A percentile compares a stretch with the other conserved stretches of the same genome.
These are phyloP conservation scores for Fraxinus dipetala DNA, from an alignment of 305 asterid genomes.

Conservation along the genomic window DNA sequence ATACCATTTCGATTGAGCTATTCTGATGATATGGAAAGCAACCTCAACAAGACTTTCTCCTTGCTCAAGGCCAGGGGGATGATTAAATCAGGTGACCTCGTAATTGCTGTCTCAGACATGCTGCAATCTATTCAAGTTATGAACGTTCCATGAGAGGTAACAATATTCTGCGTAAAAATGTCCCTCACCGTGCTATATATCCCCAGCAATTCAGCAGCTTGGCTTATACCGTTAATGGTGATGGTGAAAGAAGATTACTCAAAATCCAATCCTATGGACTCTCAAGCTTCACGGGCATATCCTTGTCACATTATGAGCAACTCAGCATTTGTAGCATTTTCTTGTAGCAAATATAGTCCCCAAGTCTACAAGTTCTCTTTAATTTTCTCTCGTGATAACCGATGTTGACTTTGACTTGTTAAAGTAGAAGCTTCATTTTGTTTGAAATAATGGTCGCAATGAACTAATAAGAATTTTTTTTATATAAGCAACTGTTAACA, in stretches of 20 bases:
- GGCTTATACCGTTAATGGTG: background rate
- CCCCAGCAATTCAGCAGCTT: background rate
- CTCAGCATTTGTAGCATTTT: slow-evolving; percentile 3
- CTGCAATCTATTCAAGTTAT: slow-evolving; percentile 58
- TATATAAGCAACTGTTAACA: slow-evolving; percentile 1
- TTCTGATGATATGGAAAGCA: slow-evolving; percentile 93
- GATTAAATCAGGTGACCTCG: slow-evolving; percentile 91
- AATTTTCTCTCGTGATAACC: background rate
- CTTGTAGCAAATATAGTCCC: slow-evolving; percentile 26
- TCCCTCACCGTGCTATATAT: slow-evolving; percentile 12
- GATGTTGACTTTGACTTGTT: slow-evolving; percentile 20
- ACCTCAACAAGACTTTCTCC: slow-evolving; percentile 83
- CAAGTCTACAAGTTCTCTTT: slow-evolving; percentile 16
- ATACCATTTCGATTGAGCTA: slow-evolving; percentile 92
- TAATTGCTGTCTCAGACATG: slow-evolving; percentile 92
- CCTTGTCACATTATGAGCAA: slow-evolving; percentile 4
- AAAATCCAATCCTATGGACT: slow-evolving; percentile 6
- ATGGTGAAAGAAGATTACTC: background rate
- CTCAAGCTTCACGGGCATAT: background rate
- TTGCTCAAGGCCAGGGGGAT: slow-evolving; percentile 90
- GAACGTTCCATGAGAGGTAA: slow-evolving; percentile 67
- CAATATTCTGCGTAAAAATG: background rate
- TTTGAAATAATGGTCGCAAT: background rate
- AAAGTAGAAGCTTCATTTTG: slow-evolving; percentile 20
- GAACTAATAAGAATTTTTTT: background rate